Percentiles rank a stretch among this genome's conserved stretches.
Evolutionary conservation across 2,329 filamentous ascomycete genomes (phyloP).

Genomic region (Sporothrix inflata): DNA sequence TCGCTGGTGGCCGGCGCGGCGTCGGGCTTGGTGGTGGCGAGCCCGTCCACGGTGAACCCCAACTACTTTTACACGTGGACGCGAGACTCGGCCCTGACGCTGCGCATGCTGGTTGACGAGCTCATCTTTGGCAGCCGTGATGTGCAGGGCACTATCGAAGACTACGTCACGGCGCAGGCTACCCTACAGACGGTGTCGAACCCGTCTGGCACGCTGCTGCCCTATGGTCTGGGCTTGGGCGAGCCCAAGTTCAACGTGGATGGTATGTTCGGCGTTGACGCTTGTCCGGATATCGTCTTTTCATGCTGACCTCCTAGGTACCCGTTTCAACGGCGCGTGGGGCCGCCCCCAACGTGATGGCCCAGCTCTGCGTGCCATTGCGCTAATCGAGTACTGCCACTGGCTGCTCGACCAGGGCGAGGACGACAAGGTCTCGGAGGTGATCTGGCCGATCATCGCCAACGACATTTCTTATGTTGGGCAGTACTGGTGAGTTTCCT

Average conservation of each 20-base stretch:
- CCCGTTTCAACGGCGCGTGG: conserved; percentile 12
- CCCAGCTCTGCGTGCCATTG: conserved; percentile 11
- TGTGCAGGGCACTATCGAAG: not conserved
- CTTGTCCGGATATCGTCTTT: not conserved
- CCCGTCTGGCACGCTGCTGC: conserved; percentile 13
- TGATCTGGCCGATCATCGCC: conserved; percentile 11
- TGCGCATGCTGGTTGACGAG: conserved; percentile 5
- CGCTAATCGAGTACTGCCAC: conserved; percentile 6
- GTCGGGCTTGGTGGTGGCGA: not conserved
- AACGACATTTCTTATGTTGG: conserved; percentile 15
- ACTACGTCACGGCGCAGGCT: conserved; percentile 8
- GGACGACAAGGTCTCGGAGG: not conserved
- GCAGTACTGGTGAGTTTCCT: conserved; percentile 2
- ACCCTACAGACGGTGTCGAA: conserved; percentile 9
- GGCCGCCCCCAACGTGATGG: conserved; percentile 10
- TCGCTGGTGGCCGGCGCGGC: conserved; percentile 1
- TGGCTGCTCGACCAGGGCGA: conserved; percentile 14
- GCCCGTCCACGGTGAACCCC: conserved; percentile 14
- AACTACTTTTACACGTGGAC: conserved; percentile 18
- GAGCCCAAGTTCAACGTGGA: conserved; percentile 18
- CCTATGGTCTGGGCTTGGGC: conserved; percentile 6
- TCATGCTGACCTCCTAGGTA: not conserved
- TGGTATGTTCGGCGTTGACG: not conserved
- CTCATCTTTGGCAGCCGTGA: conserved; percentile 4
- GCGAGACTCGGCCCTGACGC: conserved; percentile 14